Percentiles rank a stretch among this genome's conserved stretches.
phyloP scores from a whole-genome alignment of 768 basidiomycete genomes.

The Dentipellis sp. region DNA sequence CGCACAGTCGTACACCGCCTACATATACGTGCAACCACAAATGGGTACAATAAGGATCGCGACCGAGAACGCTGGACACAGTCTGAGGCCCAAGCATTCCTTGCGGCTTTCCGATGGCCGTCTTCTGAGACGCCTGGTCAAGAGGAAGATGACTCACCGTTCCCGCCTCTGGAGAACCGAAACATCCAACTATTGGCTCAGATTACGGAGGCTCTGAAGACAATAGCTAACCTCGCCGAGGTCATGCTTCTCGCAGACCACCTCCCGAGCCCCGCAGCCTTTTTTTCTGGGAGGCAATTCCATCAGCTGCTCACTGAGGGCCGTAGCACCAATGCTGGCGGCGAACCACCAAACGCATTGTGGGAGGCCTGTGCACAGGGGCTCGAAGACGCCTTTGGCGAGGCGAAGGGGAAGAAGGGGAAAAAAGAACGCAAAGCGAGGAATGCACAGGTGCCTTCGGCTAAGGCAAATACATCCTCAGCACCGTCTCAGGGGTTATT shows the following conservation, averaged over 20 bases:
- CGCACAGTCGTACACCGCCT: slow-evolving; percentile 53
- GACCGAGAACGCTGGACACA: slow-evolving; percentile 64
- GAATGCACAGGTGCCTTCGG: slow-evolving; percentile 16
- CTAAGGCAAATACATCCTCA: neutral
- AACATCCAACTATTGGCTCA: slow-evolving; percentile 66
- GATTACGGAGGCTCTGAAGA: slow-evolving; percentile 46
- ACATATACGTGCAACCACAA: slow-evolving; percentile 41
- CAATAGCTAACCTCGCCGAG: slow-evolving; percentile 51
- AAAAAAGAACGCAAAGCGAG: slow-evolving; percentile 22
- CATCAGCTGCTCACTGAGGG: slow-evolving; percentile 41
- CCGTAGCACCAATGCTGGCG: slow-evolving; percentile 9
- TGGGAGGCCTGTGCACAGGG: slow-evolving; percentile 15
- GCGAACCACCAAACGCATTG: slow-evolving; percentile 4
- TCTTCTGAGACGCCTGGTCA: neutral
- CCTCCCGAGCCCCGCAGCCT: slow-evolving; percentile 35
- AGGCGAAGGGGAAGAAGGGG: slow-evolving; percentile 2
- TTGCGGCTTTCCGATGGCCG: slow-evolving; percentile 36
- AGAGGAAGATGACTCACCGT: slow-evolving; percentile 7
- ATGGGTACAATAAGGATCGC: slow-evolving; percentile 40
- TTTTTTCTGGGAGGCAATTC: slow-evolving; percentile 51
- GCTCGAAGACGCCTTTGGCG: slow-evolving; percentile 4
- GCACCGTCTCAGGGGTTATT: neutral
- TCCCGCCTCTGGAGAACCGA: slow-evolving; percentile 41
- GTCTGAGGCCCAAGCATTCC: slow-evolving; percentile 49
- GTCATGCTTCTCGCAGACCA: slow-evolving; percentile 45